Evolutionary conservation across 345 rosid genomes (phyloP).

Genomic region (Fremontodendron californicum): DNA sequence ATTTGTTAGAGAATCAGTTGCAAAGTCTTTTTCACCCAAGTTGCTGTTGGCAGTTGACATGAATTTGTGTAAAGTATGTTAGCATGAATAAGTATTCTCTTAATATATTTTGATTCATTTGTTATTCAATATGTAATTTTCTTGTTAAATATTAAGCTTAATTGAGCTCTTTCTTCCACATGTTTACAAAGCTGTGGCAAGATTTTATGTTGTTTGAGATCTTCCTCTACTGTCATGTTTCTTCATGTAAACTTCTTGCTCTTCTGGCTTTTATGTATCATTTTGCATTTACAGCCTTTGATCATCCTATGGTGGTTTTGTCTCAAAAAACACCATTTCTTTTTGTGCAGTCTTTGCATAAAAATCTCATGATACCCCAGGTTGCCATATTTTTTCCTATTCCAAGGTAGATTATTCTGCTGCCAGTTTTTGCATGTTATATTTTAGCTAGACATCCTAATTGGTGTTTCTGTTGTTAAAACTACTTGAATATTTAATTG

Average conservation of each 20-base stretch:
- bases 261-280: not conserved
- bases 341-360: not conserved
- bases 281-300: not conserved
- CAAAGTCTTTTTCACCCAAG: not conserved
- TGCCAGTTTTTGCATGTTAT: not conserved
- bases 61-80: not conserved
- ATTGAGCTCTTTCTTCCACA: not conserved
- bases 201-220: slow-evolving; percentile 1
- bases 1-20: not conserved
- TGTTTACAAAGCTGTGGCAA: not conserved
- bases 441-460: not conserved
- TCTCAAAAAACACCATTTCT: not conserved
- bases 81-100: not conserved
- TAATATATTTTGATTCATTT: not conserved
- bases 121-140: not conserved
- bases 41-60: not conserved
- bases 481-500: not conserved
- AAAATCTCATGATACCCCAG: not conserved
- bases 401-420: not conserved
- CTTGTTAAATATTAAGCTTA: not conserved
- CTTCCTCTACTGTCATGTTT: not conserved
- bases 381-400: not conserved
- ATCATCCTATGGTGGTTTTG: not conserved
- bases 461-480: not conserved
- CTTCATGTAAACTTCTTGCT: not conserved